Evolutionary conservation across 2,329 filamentous ascomycete genomes (phyloP).

Genomic region (Penicillium griseofulvum): DNA sequence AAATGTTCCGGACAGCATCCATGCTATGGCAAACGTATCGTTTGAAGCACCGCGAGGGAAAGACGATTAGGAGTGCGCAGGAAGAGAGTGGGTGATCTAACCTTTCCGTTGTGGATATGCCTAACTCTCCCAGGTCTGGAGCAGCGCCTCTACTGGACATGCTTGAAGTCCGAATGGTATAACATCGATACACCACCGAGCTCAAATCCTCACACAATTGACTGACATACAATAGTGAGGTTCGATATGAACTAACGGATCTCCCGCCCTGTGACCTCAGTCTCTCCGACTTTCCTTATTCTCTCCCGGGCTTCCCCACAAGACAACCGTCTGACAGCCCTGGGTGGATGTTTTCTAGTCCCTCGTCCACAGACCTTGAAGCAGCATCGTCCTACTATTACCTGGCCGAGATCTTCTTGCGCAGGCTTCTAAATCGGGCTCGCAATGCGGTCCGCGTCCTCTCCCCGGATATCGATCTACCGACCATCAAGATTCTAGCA

Average conservation of each 20-base stretch:
- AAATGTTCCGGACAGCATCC: slow-evolving; percentile 27
- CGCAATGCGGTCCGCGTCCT: slow-evolving; percentile 23
- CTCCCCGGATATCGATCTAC: slow-evolving; percentile 15
- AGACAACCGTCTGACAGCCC: slow-evolving; percentile 14
- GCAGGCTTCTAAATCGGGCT: slow-evolving; percentile 34
- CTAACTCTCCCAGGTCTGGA: slow-evolving; percentile 20
- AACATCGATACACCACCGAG: background rate
- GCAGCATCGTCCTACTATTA: slow-evolving; percentile 26
- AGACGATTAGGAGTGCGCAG: slow-evolving; percentile 18
- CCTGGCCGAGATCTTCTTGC: slow-evolving; percentile 26
- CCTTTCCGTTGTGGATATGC: background rate
- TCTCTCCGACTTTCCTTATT: slow-evolving; percentile 26
- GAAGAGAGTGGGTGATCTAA: slow-evolving; percentile 22
- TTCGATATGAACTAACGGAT: slow-evolving; percentile 26
- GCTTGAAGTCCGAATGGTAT: slow-evolving; percentile 27
- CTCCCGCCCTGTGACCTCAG: slow-evolving; percentile 25
- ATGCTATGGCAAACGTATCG: slow-evolving; percentile 29
- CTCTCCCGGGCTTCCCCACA: slow-evolving; percentile 22
- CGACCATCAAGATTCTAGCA: slow-evolving; percentile 15
- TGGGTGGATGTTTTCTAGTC: slow-evolving; percentile 10
- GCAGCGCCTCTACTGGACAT: slow-evolving; percentile 28
- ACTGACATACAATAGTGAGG: slow-evolving; percentile 16
- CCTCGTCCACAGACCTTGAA: slow-evolving; percentile 17
- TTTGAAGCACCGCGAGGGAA: slow-evolving; percentile 22
- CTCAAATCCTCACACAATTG: background rate